Evolutionary conservation across 2,329 filamentous ascomycete species (phyloP), one percentile per base, ranked within the genome.

Genomic region (Fusarium sp.): DNA sequence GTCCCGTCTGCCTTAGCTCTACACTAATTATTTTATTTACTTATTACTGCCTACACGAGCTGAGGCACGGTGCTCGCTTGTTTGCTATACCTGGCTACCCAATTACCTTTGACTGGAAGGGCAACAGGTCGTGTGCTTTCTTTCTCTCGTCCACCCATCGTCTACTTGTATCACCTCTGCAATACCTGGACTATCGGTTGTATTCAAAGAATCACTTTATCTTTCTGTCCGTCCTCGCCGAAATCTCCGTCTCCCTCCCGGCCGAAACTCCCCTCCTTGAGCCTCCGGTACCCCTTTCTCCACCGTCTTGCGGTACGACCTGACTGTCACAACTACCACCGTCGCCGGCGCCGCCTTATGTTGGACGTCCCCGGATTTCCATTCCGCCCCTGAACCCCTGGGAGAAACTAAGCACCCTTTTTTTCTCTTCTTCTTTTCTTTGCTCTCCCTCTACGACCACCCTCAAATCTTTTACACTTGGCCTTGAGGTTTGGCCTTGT

Each of bases 61-160:
- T 65, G 48, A 50, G 21, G 32, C 48, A 25, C 48, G 48, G 48
- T 51, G 32, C 23, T 51, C 48, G 18, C 48, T 37, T 51, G 32
- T 18, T 51, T 34, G 18, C 48, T 37, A 20, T 27, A 27, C 32
- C 32, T 51, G 21, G 30, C 21, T 63, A 49, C 42, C 56, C 47
- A 53, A 30, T 49, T 53, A 47, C 62, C 20, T 68, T 59, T 42
- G 63, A 74, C 78, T 69, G 73, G 75, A 79, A 78, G 66, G 79
- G 79, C 63, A 81, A 80, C 65, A 78, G 78, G 78, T 81, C 79
- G 80, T 80, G 79, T 81, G 79, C 78, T 72, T 76, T 59, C 47
- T 57, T 43, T 63, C 60, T 60, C 41, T 67, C n/a, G 45, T 48
- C n/a, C 20, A 49, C n/a, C 53, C 48, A 23, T 50, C 43, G 18